These are phyloP conservation scores for Rutstroemia sp. DNA, from an alignment of 2,329 filamentous ascomycete species.

Conservation along the genomic window DNA sequence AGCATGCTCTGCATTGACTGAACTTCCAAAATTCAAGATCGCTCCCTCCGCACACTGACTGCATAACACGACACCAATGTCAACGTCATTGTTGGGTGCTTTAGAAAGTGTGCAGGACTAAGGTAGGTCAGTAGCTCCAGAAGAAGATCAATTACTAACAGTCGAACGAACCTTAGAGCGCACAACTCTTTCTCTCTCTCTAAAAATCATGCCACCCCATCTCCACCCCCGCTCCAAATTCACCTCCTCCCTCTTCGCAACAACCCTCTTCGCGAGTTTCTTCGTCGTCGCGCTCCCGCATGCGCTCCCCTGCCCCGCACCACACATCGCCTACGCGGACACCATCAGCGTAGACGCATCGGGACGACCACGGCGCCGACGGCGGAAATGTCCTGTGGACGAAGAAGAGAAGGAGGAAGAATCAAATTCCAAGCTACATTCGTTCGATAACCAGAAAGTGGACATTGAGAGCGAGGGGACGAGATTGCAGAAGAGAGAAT, in stretches of 20 bases:
- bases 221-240: slow-evolving; percentile 90
- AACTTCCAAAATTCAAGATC: no score
- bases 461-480: not conserved
- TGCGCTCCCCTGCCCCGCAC: slow-evolving; percentile 82
- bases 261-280: slow-evolving; percentile 84
- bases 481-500: slow-evolving; percentile 53
- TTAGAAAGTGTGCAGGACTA: no score
- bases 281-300: slow-evolving; percentile 89
- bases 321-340: slow-evolving; percentile 67
- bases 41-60: no score
- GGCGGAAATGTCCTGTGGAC: slow-evolving; percentile 36
- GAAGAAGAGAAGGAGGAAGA: slow-evolving; percentile 29
- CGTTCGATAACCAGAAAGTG: not conserved
- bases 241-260: slow-evolving; percentile 90
- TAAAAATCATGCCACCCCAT: slow-evolving; percentile 62
- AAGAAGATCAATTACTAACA: not conserved
- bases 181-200: slow-evolving; percentile 13
- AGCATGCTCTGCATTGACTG: no score
- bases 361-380: slow-evolving; percentile 33
- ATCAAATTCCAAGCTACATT: not conserved
- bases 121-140: no score
- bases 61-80: no score
- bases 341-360: slow-evolving; percentile 14
- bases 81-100: no score
- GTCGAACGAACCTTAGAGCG: slow-evolving; percentile 7